Percentiles rank a stretch among this genome's conserved stretches.
Evolutionary conservation across 441 rosid species (phyloP).

Genomic region (Eruca vesicaria): DNA sequence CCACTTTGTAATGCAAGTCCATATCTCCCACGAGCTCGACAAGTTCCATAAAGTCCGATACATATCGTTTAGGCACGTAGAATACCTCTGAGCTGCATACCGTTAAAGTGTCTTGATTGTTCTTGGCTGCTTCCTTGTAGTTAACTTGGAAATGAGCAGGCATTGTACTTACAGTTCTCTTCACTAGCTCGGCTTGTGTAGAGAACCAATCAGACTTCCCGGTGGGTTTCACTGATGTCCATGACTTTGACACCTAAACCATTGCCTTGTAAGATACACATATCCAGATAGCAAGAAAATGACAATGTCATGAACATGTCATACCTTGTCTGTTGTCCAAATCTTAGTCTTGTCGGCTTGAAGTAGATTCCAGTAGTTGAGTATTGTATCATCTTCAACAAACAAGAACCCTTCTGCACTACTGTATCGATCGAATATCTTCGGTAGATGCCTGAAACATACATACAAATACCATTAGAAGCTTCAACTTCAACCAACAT

Average conservation of each 20-base stretch:
- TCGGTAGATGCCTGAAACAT: constrained; percentile 61
- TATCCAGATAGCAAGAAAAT: neutral
- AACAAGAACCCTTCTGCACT: constrained; percentile 89
- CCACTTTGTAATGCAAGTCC: constrained; percentile 75
- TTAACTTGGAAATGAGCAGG: constrained; percentile 88
- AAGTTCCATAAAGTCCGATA: constrained; percentile 67
- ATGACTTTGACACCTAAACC: constrained; percentile 68
- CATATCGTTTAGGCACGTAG: constrained; percentile 63
- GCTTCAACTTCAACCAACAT: neutral
- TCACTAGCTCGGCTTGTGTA: constrained; percentile 70
- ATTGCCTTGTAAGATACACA: constrained; percentile 1
- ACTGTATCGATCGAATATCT: constrained; percentile 60
- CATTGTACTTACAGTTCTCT: constrained; percentile 63
- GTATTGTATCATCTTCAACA: constrained; percentile 85
- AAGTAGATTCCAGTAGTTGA: constrained; percentile 89
- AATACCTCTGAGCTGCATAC: constrained; percentile 86
- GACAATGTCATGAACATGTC: neutral
- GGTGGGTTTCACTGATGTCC: constrained; percentile 52
- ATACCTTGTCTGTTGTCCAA: constrained; percentile 88
- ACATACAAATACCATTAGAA: neutral
- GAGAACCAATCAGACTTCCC: constrained; percentile 65
- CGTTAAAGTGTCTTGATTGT: constrained; percentile 47
- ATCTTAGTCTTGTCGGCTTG: constrained; percentile 85
- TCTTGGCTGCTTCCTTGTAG: constrained; percentile 63
- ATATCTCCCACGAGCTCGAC: constrained; percentile 69